Base-by-base conservation (phyloP, 2,329 filamentous ascomycete species). In the Fusarium nurragi region DNA sequence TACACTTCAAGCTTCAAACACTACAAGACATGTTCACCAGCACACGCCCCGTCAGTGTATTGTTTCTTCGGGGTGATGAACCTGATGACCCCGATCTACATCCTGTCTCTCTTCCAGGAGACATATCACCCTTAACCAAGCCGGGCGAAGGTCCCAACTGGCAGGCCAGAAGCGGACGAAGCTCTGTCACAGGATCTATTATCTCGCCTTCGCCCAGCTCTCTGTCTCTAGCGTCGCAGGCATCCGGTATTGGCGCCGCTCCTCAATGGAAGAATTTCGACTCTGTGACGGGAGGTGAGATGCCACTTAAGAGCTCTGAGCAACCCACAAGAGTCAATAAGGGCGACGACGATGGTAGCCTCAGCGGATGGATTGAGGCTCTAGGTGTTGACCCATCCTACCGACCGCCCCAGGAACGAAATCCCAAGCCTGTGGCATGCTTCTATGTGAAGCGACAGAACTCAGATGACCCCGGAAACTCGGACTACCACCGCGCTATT, bases 1-100 rank as follows among this genome's bases (percentile, higher is more conserved):
- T 94, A 22, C 90, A 93, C 71, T 86, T 86, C 76, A 94, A 94
- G 77, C 81, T 95, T 25, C 88, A 90, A 68, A 90, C 87, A 2
- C 81, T 94, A 37, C 90, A 94, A 76, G 92, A 94, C 71, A 95
- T 95, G 92, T 95, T 95, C 74, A 92, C 89, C 16, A 95, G 91
- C 72, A 94, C 91, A 6, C 83, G 91, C 4, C 90, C 91, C 1
- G 86, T 92, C 41, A 95, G 91, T 74, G 85, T 94, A 16, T 79
- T 96, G 9, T 94, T 92, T 70, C 81, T 96, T 4, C 86, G 89
- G 28, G 92, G 92, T 25, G 89, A 91, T 21, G 90, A 93, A 23
- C 79, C 86, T 10, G 92, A 96, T 71, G 92, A 96, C 71, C 90
- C 91, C 1, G 92, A 96, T 73, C 77, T 90, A 12, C 88, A 92